Percentiles rank a stretch among this genome's conserved stretches.
phyloP scores from a whole-genome alignment of 2,329 filamentous ascomycete genomes.

The Talaromyces sp. region DNA sequence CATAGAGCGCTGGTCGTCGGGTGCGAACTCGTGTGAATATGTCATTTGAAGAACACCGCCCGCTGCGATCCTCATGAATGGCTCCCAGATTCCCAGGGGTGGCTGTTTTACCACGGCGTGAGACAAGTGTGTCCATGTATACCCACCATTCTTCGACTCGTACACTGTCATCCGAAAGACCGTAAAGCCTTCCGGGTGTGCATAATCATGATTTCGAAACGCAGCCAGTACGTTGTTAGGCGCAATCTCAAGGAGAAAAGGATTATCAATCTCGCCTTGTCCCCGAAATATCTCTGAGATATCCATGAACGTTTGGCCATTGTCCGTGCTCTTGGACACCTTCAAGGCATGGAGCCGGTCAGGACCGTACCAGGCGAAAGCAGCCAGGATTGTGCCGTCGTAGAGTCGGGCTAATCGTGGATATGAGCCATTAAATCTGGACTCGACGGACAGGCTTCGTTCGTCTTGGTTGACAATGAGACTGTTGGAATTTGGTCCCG shows the following conservation, averaged over 20 bases:
- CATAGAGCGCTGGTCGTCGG: constrained; percentile 46
- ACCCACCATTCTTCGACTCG: constrained; percentile 40
- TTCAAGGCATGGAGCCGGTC: constrained; percentile 30
- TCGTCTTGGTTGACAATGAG: constrained; percentile 28
- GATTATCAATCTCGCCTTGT: constrained; percentile 42
- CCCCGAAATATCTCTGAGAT: constrained; percentile 41
- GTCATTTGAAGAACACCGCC: constrained; percentile 39
- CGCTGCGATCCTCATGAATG: constrained; percentile 41
- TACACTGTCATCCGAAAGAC: constrained; percentile 49
- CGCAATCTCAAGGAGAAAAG: constrained; percentile 39
- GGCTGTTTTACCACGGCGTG: constrained; percentile 40
- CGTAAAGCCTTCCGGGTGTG: constrained; percentile 24
- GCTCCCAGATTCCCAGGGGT: constrained; percentile 43
- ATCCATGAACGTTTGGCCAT: constrained; percentile 35
- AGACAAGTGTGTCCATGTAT: constrained; percentile 38
- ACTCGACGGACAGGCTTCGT: constrained; percentile 28
- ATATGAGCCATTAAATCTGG: constrained; percentile 38
- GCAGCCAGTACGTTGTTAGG: constrained; percentile 37
- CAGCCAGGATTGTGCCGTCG: constrained; percentile 42
- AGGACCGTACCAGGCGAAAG: constrained; percentile 37
- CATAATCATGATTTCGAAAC: constrained; percentile 45
- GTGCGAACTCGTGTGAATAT: constrained; percentile 43
- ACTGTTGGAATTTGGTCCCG: constrained; percentile 9
- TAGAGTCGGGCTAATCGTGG: constrained; percentile 41
- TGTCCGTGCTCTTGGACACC: constrained; percentile 41